Conservation (phyloP, 495 filamentous ascomycete species). For the Trichoderma orchidacearum region DNA sequence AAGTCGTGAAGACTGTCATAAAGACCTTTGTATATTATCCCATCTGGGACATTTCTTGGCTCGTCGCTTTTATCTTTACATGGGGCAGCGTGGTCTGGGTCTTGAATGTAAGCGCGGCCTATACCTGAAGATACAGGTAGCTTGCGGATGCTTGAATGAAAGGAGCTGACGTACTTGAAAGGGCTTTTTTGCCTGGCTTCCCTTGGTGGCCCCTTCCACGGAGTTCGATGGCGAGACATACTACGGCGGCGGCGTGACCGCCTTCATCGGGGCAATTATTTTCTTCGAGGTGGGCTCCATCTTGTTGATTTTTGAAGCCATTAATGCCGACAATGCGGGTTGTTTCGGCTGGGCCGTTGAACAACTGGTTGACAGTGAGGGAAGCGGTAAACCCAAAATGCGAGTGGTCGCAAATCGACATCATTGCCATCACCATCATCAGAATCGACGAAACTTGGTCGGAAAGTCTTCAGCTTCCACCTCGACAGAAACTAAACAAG, state of each 20-base stretch:
- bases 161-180: slow-evolving; percentile 49
- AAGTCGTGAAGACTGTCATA: slow-evolving; percentile 27
- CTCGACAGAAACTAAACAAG: not conserved
- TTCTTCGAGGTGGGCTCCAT: slow-evolving; percentile 51
- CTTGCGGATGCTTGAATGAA: slow-evolving; percentile 2
- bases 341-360: slow-evolving; percentile 65
- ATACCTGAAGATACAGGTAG: not conserved
- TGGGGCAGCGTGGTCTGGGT: slow-evolving; percentile 21
- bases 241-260: slow-evolving; percentile 46
- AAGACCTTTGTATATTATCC: slow-evolving; percentile 46
- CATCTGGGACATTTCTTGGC: slow-evolving; percentile 56
- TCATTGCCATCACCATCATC: slow-evolving; percentile 42
- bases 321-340: slow-evolving; percentile 50
- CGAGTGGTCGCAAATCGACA: slow-evolving; percentile 4
- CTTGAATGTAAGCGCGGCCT: not conserved
- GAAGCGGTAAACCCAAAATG: not conserved
- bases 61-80: slow-evolving; percentile 52
- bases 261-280: slow-evolving; percentile 55
- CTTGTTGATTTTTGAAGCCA: slow-evolving; percentile 51
- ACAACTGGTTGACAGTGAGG: slow-evolving; percentile 18
- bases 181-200: slow-evolving; percentile 53
- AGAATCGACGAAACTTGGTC: slow-evolving; percentile 5
- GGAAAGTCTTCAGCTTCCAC: not conserved
- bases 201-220: slow-evolving; percentile 36
- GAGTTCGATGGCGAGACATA: slow-evolving; percentile 40